phyloP scores from a whole-genome alignment of 2,329 filamentous ascomycete species.

The Akanthomyces muscarius region DNA sequence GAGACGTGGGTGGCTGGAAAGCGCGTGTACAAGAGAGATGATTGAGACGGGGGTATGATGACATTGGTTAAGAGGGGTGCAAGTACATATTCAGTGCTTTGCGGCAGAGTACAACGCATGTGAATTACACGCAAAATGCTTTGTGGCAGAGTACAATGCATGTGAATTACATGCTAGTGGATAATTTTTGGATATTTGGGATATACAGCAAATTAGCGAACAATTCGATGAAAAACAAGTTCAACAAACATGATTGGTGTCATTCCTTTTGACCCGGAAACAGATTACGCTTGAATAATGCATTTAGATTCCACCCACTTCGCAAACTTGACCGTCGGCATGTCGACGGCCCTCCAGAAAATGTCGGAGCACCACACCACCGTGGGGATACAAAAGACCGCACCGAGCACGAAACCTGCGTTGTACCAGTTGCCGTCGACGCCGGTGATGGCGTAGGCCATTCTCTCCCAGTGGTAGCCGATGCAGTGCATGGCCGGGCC shows the following conservation, averaged over 20 bases:
- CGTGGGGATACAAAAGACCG: slow-evolving; percentile 45
- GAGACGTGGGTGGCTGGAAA: slow-evolving; percentile 67
- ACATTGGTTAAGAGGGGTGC: neutral
- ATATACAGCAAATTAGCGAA: slow-evolving; percentile 21
- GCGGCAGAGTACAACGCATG: neutral
- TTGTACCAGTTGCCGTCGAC: slow-evolving; percentile 43
- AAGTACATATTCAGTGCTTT: neutral
- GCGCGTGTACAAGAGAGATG: slow-evolving; percentile 38
- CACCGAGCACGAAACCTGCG: slow-evolving; percentile 44
- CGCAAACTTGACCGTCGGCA: slow-evolving; percentile 52
- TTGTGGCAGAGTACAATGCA: neutral
- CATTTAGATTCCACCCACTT: slow-evolving; percentile 51
- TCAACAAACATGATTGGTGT: neutral
- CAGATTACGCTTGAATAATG: slow-evolving; percentile 27
- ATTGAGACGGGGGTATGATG: neutral
- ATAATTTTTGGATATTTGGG: neutral
- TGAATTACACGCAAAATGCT: neutral
- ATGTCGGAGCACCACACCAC: slow-evolving; percentile 54
- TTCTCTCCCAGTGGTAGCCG: slow-evolving; percentile 49
- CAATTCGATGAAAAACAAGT: neutral
- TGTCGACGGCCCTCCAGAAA: slow-evolving; percentile 53
- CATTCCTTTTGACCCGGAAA: neutral
- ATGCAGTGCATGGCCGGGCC: slow-evolving; percentile 51
- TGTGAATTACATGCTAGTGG: neutral
- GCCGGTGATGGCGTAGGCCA: slow-evolving; percentile 46